Percentiles rank a stretch among this genome's conserved stretches.
These are phyloP conservation scores for Acacia crassicarpa DNA, from an alignment of 306 rosid species.

Conservation along the genomic window DNA sequence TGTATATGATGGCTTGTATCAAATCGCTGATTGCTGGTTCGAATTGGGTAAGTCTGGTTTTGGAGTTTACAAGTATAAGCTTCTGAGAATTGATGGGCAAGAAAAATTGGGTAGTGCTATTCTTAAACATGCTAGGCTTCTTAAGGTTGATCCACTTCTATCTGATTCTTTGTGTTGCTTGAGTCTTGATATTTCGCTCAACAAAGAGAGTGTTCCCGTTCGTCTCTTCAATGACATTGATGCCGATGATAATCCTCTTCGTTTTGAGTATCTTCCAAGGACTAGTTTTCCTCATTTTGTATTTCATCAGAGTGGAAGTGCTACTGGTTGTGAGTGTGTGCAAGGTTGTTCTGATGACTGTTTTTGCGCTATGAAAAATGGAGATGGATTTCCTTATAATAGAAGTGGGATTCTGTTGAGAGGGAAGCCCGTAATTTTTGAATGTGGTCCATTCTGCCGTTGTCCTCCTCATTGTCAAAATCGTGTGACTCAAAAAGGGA, in stretches of 20 bases:
- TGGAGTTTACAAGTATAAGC: constrained; percentile 88
- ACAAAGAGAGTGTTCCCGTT: constrained; percentile 60
- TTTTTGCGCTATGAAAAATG: constrained; percentile 81
- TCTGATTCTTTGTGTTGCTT: constrained; percentile 55
- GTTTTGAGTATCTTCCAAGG: constrained; percentile 59
- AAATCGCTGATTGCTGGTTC: constrained; percentile 72
- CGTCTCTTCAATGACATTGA: constrained; percentile 82
- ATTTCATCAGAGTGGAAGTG: constrained; percentile 63
- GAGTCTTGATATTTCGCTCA: constrained; percentile 65
- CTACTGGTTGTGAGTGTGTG: constrained; percentile 76
- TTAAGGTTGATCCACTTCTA: constrained; percentile 42
- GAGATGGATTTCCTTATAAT: constrained; percentile 73
- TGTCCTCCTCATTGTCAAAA: constrained; percentile 84
- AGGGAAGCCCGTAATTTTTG: constrained; percentile 90
- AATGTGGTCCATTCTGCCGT: constrained; percentile 85
- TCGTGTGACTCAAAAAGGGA: constrained; percentile 76
- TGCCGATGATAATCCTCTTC: constrained; percentile 64
- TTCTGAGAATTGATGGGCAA: constrained; percentile 78
- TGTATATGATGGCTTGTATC: constrained; percentile 90
- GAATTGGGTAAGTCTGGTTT: constrained; percentile 95
- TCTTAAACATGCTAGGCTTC: constrained; percentile 57
- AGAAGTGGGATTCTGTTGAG: constrained; percentile 65
- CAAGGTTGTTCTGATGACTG: constrained; percentile 58
- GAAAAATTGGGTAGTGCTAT: constrained; percentile 77
- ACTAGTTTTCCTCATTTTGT: constrained; percentile 76